Base-by-base conservation (phyloP, 2,329 filamentous ascomycete genomes). In the Hypoxylon sp. region DNA sequence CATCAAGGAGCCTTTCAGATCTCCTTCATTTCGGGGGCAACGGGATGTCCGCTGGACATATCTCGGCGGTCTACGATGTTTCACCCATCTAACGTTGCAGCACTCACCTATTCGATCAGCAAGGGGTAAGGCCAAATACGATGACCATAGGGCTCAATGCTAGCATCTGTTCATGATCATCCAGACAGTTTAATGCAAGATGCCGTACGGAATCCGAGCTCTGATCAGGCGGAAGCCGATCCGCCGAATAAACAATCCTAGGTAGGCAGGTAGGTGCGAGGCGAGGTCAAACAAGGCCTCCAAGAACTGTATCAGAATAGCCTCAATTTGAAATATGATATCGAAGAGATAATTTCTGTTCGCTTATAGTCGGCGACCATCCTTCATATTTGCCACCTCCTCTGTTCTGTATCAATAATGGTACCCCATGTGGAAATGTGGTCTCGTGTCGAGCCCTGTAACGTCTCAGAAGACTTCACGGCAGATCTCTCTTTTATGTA, bases 21-120 rank as follows among this genome's bases (percentile, higher is more conserved):
- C 35, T 65, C 20, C 50, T 40, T 42, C 37, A 51, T 49, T 49
- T 62, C 64, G 58, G 64, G 46, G 44, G 13, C 17, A 57, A 46
- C 51, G 65, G 59, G 49, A 66, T 58, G 46, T 42, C 44, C 56
- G 33, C 62, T 66, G 69, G 55, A 51, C 51, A 63, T 66, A 69
- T 66, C 56, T 66, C 62, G 69, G 64, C 20, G 40, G 27, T 44
- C 25, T 37, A 50, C 20, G 31, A 60, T 13, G 35, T 49, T 61
- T 63, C 40, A 51, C 46, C 5, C 30, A 55, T 58, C 31, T 57
- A 61, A 61, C 46, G 56, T 67, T 58, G 44, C 63, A 64, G 37
- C 44, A 40, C 5, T 25, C 17, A 61, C 30, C 25, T n/a, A 44
- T 11, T 20, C 20, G 17, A 25, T 44, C 17, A 61, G n/a, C 25